phyloP scores from a whole-genome alignment of 164 flowering plant species.

The Vitis cinerea region DNA sequence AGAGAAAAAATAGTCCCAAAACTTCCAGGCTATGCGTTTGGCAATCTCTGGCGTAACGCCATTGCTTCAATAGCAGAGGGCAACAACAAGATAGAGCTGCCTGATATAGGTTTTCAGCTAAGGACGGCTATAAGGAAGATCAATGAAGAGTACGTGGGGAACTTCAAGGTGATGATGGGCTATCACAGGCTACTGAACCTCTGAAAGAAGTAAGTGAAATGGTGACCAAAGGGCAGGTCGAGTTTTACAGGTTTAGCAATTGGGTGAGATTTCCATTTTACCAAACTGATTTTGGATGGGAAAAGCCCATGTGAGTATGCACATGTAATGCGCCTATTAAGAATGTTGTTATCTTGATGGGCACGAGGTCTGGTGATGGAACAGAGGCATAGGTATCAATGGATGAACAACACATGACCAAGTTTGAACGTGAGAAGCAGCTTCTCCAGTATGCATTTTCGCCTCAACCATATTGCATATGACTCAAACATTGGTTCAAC shows the following conservation, averaged over 20 bases:
- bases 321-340: background rate
- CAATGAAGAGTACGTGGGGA: no score
- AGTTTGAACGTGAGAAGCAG: conserved; percentile 21
- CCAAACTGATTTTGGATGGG: conserved; percentile 45
- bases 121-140: background rate
- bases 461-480: conserved; percentile 13
- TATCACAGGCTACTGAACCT: background rate
- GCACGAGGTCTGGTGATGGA: conserved; percentile 26
- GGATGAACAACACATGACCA: conserved; percentile 23
- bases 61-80: no score
- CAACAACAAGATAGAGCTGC: no score
- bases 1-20: no score
- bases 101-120: background rate
- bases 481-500: no score
- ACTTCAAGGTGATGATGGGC: no score
- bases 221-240: conserved; percentile 6
- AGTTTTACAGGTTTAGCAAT: conserved; percentile 24
- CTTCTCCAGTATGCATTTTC: conserved; percentile 13
- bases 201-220: background rate
- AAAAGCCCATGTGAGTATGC: conserved; percentile 38
- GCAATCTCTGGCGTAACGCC: background rate
- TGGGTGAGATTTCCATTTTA: conserved; percentile 31
- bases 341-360: conserved; percentile 25
- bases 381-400: conserved; percentile 39
- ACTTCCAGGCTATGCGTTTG: background rate